Conservation (phyloP, 805 yeast genomes). For the Trichomonascus vanleenenianus region DNA sequence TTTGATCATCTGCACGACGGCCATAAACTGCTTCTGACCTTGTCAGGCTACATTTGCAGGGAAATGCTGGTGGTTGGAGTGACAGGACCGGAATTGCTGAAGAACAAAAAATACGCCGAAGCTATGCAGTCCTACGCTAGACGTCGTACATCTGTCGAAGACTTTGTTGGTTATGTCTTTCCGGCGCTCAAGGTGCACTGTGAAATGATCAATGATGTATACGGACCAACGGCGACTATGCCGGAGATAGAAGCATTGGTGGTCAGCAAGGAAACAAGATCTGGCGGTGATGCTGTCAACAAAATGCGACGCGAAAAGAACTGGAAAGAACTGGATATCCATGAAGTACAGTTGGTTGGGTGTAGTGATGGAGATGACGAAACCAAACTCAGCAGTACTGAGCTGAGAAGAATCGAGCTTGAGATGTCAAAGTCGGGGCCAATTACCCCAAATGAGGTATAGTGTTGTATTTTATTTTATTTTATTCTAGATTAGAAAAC, state of each 20-base stretch:
- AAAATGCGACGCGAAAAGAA: constrained; percentile 50
- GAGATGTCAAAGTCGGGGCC: constrained; percentile 8
- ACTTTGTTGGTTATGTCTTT: constrained; percentile 42
- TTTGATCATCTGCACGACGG: constrained; percentile 97
- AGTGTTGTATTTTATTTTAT: no score
- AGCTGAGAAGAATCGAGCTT: constrained; percentile 43
- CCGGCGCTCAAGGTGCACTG: constrained; percentile 44
- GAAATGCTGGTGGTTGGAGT: constrained; percentile 66
- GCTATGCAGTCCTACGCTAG: constrained; percentile 49
- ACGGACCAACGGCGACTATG: constrained; percentile 87
- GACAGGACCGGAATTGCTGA: constrained; percentile 66
- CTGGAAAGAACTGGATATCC: constrained; percentile 43
- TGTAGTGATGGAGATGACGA: constrained; percentile 41
- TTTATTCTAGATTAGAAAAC: background rate
- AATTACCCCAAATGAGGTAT: background rate
- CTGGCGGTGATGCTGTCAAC: constrained; percentile 73
- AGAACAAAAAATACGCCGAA: constrained; percentile 66
- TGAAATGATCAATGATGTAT: constrained; percentile 68
- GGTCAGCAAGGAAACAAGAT: constrained; percentile 68
- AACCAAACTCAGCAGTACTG: constrained; percentile 77
- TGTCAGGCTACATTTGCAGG: constrained; percentile 56
- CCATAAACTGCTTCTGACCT: constrained; percentile 74
- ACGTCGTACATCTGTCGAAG: constrained; percentile 41
- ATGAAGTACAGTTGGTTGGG: constrained; percentile 59
- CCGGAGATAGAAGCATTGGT: constrained; percentile 71